phyloP scores from a whole-genome alignment of 768 basidiomycete species.

The Rhodosporidiobolus sp. region DNA sequence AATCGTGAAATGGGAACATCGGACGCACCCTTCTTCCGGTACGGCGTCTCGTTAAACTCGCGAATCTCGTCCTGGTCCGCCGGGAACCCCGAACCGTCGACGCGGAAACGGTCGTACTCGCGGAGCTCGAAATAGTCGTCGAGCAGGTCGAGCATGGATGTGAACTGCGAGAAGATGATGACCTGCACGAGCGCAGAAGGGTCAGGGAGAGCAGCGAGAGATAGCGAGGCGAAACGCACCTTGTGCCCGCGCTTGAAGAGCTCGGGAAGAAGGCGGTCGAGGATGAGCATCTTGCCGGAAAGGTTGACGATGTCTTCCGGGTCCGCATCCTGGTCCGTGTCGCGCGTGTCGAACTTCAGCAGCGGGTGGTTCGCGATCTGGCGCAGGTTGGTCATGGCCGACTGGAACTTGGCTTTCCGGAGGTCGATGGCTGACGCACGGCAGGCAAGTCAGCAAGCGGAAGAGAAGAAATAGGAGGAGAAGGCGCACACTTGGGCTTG shows the following conservation, averaged over 20 bases:
- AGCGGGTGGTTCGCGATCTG: slow-evolving; percentile 65
- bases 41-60: slow-evolving; percentile 60
- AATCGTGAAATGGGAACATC: slow-evolving; percentile 44
- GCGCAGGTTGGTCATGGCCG: slow-evolving; percentile 55
- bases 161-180: slow-evolving; percentile 70
- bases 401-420: slow-evolving; percentile 12
- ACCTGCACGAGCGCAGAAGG: slow-evolving; percentile 26
- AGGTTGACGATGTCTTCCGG: slow-evolving; percentile 69
- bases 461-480: neutral
- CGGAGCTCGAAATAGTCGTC: slow-evolving; percentile 56
- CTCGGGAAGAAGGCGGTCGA: slow-evolving; percentile 79
- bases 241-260: slow-evolving; percentile 78
- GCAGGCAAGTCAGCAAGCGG: neutral
- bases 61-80: slow-evolving; percentile 65
- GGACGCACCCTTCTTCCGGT: slow-evolving; percentile 56
- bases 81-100: slow-evolving; percentile 61
- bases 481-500: slow-evolving; percentile 1
- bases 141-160: slow-evolving; percentile 91
- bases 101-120: slow-evolving; percentile 54
- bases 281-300: slow-evolving; percentile 95
- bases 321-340: slow-evolving; percentile 75
- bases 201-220: slow-evolving; percentile 61
- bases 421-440: neutral
- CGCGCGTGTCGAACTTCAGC: slow-evolving; percentile 74
- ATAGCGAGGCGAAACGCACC: slow-evolving; percentile 5